Percentiles rank a stretch among this genome's conserved stretches.
These are phyloP conservation scores for Neoboletus magnificus DNA, from an alignment of 768 basidiomycete genomes.

Conservation along the genomic window DNA sequence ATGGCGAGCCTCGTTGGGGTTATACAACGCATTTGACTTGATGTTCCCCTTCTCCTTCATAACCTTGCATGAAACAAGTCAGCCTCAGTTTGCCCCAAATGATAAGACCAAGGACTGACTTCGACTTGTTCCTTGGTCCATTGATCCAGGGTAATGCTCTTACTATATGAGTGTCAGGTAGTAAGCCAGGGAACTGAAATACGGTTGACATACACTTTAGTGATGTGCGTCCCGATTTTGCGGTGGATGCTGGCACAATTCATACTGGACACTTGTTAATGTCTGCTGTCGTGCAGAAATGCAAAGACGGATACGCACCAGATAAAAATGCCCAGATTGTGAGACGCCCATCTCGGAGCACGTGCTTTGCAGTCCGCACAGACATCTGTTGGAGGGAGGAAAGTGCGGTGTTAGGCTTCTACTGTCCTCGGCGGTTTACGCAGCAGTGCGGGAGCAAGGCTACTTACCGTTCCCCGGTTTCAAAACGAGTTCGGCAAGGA, in stretches of 20 bases:
- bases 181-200: not conserved
- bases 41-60: constrained; percentile 83
- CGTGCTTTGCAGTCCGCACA: constrained; percentile 93
- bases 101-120: constrained; percentile 40
- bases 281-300: not conserved
- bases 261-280: constrained; percentile 45
- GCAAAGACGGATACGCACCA: constrained; percentile 48
- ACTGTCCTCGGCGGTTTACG: not conserved
- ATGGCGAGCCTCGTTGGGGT: constrained; percentile 77
- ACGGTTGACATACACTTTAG: constrained; percentile 72
- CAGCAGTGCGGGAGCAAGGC: not conserved
- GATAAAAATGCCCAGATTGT: constrained; percentile 86
- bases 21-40: constrained; percentile 75
- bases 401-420: constrained; percentile 6
- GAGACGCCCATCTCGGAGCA: constrained; percentile 84
- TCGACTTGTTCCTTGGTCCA: constrained; percentile 91
- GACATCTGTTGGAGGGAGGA: constrained; percentile 47
- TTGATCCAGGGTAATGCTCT: constrained; percentile 83
- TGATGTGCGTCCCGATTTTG: constrained; percentile 90
- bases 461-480: constrained; percentile 78
- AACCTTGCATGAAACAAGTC: constrained; percentile 40
- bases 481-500: constrained; percentile 62
- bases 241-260: constrained; percentile 90
- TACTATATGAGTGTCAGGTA: constrained; percentile 44
- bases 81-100: constrained; percentile 6